Conservation (phyloP, 2,329 filamentous ascomycete genomes). For the Xylaria sp. region DNA sequence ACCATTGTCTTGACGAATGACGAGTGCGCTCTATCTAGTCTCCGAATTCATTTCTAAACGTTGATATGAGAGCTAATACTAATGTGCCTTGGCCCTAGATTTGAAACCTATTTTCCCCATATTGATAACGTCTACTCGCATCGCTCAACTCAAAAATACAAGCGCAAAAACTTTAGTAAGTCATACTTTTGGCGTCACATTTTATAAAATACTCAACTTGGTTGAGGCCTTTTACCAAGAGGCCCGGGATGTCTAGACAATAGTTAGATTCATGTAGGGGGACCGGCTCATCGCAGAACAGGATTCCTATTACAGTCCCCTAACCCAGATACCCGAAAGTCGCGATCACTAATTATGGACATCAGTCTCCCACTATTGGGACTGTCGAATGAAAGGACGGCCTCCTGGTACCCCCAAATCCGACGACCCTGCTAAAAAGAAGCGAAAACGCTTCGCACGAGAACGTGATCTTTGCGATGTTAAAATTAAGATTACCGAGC, state of each 20-base stretch:
- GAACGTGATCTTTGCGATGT: constrained; percentile 85
- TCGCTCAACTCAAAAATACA: constrained; percentile 82
- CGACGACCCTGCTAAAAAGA: constrained; percentile 83
- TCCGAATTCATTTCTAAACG: neutral
- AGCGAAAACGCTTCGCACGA: constrained; percentile 79
- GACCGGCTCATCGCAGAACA: neutral
- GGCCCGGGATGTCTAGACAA: neutral
- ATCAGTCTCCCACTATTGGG: constrained; percentile 80
- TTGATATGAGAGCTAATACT: constrained; percentile 36
- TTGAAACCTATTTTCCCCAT: constrained; percentile 84
- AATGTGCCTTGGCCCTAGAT: constrained; percentile 59
- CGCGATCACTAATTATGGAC: constrained; percentile 19
- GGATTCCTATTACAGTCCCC: neutral
- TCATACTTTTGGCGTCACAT: neutral
- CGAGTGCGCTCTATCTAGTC: constrained; percentile 60
- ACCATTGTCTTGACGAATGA: constrained; percentile 78
- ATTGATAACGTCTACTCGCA: constrained; percentile 88
- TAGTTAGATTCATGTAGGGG: constrained; percentile 5
- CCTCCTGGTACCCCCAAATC: constrained; percentile 83
- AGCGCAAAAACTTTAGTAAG: constrained; percentile 76
- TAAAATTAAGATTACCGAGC: constrained; percentile 88
- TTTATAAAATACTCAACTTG: neutral
- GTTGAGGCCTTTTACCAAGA: neutral
- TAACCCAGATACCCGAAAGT: neutral
- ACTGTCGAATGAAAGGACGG: constrained; percentile 82